Percentiles rank a stretch among this genome's conserved stretches.
phyloP scores from a whole-genome alignment of 2,329 filamentous ascomycete genomes.

The Penicillium sp. region DNA sequence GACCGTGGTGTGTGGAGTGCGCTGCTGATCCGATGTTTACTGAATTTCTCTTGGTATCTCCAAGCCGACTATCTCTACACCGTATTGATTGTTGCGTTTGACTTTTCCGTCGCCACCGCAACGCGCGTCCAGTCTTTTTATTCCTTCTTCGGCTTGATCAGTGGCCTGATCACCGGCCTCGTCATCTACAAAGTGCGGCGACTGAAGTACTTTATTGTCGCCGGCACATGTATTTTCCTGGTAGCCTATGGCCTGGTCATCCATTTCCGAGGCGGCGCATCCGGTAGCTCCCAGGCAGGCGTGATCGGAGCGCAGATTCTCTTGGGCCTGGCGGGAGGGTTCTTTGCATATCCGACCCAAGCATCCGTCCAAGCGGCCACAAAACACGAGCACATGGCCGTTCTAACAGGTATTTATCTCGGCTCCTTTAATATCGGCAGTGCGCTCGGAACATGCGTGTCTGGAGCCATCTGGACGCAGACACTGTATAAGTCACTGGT shows the following conservation, averaged over 20 bases:
- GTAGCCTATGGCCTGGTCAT: constrained; percentile 6
- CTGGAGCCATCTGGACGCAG: constrained; percentile 47
- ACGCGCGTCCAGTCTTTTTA: constrained; percentile 7
- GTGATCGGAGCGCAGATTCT: constrained; percentile 5
- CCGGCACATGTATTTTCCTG: constrained; percentile 6
- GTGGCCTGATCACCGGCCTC: constrained; percentile 1
- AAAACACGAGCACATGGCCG: constrained; percentile 8
- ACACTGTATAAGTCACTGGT: constrained; percentile 35
- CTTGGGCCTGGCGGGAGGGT: constrained; percentile 5
- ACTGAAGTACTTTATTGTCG: constrained; percentile 5
- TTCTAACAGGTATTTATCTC: constrained; percentile 20
- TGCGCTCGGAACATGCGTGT: constrained; percentile 43
- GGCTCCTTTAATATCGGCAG: constrained; percentile 46
- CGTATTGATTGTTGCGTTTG: constrained; percentile 7
- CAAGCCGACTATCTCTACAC: constrained; percentile 9
- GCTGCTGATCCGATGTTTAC: constrained; percentile 4
- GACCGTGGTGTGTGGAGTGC: constrained; percentile 7
- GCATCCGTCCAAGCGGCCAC: constrained; percentile 7
- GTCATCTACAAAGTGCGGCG: constrained; percentile 5
- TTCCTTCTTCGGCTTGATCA: constrained; percentile 7
- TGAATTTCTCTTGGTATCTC: constrained; percentile 10
- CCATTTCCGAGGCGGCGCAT: constrained; percentile 7
- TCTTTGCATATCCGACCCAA: constrained; percentile 8
- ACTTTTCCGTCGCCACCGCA: constrained; percentile 7
- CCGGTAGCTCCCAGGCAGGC: constrained; percentile 4